These are phyloP conservation scores for Ascochyta rabiei DNA, from an alignment of 2,329 filamentous ascomycete genomes.

Conservation along the genomic window DNA sequence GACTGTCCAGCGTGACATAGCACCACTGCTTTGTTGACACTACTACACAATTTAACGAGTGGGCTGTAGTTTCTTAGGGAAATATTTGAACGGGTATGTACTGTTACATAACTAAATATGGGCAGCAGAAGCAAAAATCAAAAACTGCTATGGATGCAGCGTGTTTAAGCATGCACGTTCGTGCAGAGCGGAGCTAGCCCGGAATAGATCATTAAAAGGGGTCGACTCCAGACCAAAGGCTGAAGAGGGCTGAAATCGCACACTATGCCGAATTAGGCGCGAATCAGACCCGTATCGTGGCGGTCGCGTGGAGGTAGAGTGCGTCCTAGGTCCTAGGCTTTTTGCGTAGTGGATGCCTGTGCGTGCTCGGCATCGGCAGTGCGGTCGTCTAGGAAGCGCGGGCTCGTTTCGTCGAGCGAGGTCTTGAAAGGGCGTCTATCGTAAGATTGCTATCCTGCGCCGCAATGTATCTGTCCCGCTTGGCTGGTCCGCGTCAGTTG, in stretches of 20 bases:
- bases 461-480: no score
- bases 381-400: no score
- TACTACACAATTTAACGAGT: neutral
- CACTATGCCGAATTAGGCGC: conserved; percentile 1
- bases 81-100: neutral
- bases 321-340: no score
- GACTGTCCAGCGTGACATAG: no score
- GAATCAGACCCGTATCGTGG: conserved; percentile 1
- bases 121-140: neutral
- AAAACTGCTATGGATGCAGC: neutral
- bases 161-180: neutral
- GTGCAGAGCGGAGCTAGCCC: neutral
- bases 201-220: neutral
- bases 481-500: no score
- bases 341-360: no score
- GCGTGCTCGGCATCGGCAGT: no score
- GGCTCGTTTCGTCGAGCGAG: no score
- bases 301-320: conserved; percentile 1
- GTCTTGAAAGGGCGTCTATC: no score
- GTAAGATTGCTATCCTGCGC: no score
- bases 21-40: neutral
- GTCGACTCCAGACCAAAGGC: conserved; percentile 3
- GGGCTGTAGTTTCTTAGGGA: neutral
- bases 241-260: neutral
- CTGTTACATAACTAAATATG: neutral